These are phyloP conservation scores for Psophocarpus tetragonolobus DNA, from an alignment of 306 rosid genomes.

Conservation along the genomic window DNA sequence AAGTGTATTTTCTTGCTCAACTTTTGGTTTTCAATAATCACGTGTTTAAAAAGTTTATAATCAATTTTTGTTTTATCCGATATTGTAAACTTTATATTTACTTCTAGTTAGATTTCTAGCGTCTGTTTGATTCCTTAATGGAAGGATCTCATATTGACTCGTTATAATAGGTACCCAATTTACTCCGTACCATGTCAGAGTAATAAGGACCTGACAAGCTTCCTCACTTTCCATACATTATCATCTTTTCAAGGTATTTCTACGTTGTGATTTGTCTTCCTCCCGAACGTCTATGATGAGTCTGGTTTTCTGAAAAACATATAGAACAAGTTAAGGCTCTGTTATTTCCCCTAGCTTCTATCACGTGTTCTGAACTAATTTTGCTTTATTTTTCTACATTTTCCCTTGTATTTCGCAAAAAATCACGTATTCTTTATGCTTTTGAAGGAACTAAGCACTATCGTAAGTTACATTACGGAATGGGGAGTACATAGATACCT, in stretches of 20 bases:
- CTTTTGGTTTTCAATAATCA: neutral
- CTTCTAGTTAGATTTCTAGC: neutral
- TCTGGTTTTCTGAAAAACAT: neutral
- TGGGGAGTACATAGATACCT: no score
- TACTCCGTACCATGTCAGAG: slow-evolving; percentile 59
- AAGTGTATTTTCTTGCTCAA: slow-evolving; percentile 10
- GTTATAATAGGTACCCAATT: slow-evolving; percentile 70
- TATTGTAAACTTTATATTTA: slow-evolving; percentile 1
- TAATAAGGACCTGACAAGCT: slow-evolving; percentile 56
- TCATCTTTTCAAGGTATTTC: slow-evolving; percentile 76
- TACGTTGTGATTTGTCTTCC: neutral
- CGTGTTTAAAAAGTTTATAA: neutral
- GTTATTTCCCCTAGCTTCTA: neutral
- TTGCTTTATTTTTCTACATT: neutral
- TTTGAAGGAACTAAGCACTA: no score
- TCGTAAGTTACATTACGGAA: no score
- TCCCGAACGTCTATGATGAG: neutral
- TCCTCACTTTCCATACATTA: slow-evolving; percentile 76
- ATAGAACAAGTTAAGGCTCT: neutral
- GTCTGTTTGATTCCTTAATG: neutral
- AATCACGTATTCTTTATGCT: no score
- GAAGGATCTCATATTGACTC: neutral
- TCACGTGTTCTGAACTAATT: neutral
- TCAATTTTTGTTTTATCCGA: neutral
- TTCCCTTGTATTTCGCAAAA: no score